Conservation (phyloP, 1,139 yeast species). For the Debaryomycetaceae sp. region DNA sequence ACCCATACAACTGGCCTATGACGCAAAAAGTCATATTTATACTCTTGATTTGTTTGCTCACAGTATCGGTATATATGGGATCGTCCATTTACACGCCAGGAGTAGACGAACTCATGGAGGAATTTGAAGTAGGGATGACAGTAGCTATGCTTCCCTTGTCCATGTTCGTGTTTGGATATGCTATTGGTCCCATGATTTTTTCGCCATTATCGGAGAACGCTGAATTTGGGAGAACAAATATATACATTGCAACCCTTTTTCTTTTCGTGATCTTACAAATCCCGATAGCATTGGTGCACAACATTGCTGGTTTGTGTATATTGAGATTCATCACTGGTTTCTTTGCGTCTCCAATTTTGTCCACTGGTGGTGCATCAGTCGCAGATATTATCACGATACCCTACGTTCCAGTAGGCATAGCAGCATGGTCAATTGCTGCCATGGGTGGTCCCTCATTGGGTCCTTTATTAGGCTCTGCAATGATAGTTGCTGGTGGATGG, state of each 20-base stretch:
- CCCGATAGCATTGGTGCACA: slow-evolving; percentile 28
- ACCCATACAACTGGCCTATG: slow-evolving; percentile 28
- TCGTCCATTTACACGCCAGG: slow-evolving; percentile 31
- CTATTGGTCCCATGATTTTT: slow-evolving; percentile 52
- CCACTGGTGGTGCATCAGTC: slow-evolving; percentile 37
- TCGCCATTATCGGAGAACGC: slow-evolving; percentile 52
- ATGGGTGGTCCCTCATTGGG: slow-evolving; percentile 33
- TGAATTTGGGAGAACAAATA: slow-evolving; percentile 50
- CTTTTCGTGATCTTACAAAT: slow-evolving; percentile 33
- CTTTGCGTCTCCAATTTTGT: slow-evolving; percentile 34
- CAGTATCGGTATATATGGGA: slow-evolving; percentile 25
- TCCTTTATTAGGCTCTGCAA: slow-evolving; percentile 29
- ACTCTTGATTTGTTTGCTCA: slow-evolving; percentile 18
- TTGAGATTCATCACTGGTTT: slow-evolving; percentile 32
- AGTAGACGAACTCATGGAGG: slow-evolving; percentile 32
- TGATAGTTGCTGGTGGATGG: slow-evolving; percentile 30
- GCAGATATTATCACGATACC: slow-evolving; percentile 24
- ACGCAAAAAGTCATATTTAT: slow-evolving; percentile 16
- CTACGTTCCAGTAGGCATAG: slow-evolving; percentile 24
- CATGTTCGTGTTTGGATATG: slow-evolving; percentile 51
- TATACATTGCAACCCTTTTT: slow-evolving; percentile 28
- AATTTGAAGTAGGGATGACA: slow-evolving; percentile 38
- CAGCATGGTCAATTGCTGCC: slow-evolving; percentile 29
- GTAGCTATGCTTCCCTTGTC: slow-evolving; percentile 43
- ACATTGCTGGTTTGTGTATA: slow-evolving; percentile 29